These are phyloP conservation scores for Umbilicus rupestris DNA, from an alignment of 164 flowering plant genomes.

Conservation along the genomic window DNA sequence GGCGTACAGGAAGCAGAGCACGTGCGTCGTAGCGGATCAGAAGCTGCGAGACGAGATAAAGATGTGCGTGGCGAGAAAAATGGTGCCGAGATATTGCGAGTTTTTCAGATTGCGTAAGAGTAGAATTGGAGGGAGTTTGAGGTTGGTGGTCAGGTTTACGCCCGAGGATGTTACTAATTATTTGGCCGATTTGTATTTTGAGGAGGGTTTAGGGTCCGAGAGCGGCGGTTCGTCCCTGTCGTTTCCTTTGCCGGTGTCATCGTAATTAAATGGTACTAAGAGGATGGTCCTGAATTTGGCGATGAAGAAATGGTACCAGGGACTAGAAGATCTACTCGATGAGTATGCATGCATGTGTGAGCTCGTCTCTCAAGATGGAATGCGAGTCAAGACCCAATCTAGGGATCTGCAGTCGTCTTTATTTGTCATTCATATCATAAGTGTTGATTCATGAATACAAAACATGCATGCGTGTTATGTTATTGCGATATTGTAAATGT, in stretches of 20 bases:
- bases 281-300: no score
- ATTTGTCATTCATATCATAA: no score
- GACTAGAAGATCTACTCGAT: no score
- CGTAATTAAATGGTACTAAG: no score
- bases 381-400: no score
- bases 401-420: no score
- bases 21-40: conserved; percentile 32
- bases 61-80: conserved; percentile 27
- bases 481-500: no score
- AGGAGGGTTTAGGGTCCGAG: conserved; percentile 7
- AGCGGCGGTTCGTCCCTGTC: conserved; percentile 17
- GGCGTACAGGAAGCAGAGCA: conserved; percentile 31
- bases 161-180: conserved; percentile 47
- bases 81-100: conserved; percentile 29
- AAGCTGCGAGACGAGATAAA: conserved; percentile 47
- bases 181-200: conserved; percentile 38
- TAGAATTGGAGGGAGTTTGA: conserved; percentile 12
- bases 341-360: no score
- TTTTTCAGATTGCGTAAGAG: conserved; percentile 21
- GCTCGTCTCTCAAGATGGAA: no score
- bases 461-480: no score
- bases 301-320: no score
- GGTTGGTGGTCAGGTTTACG: conserved; percentile 20
- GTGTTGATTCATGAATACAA: no score
- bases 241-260: conserved; percentile 10